These are phyloP conservation scores for Dioscorea alata DNA, from an alignment of 106 monocot species.

Conservation along the genomic window DNA sequence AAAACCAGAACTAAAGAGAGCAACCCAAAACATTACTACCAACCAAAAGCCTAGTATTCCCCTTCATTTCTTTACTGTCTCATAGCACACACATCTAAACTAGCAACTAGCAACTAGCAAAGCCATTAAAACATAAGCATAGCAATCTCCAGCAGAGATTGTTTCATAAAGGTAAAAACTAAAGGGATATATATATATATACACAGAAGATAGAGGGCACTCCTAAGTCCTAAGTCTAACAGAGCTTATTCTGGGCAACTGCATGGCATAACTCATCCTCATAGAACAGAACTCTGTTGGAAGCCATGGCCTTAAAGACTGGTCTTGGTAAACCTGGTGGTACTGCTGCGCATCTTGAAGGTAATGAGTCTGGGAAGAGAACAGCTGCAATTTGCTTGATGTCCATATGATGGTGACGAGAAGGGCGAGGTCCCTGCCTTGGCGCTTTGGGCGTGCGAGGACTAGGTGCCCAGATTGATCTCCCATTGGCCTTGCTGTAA, in stretches of 20 bases:
- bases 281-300: conserved; percentile 60
- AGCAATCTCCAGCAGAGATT: too few species aligned
- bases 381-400: conserved; percentile 68
- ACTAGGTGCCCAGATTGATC: conserved; percentile 11
- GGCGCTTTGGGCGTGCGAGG: conserved; percentile 84
- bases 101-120: too few species aligned
- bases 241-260: conserved; percentile 86
- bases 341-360: conserved; percentile 22
- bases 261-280: conserved; percentile 96
- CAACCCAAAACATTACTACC: too few species aligned
- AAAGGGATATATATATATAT: background rate
- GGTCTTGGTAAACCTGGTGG: conserved; percentile 54
- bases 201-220: background rate
- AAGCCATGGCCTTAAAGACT: conserved; percentile 43
- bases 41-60: too few species aligned
- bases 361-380: conserved; percentile 55
- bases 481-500: background rate
- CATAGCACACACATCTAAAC: too few species aligned
- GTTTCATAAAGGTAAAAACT: background rate
- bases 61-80: too few species aligned
- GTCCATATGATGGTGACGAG: conserved; percentile 41
- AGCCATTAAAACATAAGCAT: too few species aligned
- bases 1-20: too few species aligned
- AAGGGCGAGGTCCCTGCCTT: conserved; percentile 40
- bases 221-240: conserved; percentile 11